These are phyloP conservation scores for Annulohypoxylon maeteangense DNA, from an alignment of 495 filamentous ascomycete species.

Conservation along the genomic window DNA sequence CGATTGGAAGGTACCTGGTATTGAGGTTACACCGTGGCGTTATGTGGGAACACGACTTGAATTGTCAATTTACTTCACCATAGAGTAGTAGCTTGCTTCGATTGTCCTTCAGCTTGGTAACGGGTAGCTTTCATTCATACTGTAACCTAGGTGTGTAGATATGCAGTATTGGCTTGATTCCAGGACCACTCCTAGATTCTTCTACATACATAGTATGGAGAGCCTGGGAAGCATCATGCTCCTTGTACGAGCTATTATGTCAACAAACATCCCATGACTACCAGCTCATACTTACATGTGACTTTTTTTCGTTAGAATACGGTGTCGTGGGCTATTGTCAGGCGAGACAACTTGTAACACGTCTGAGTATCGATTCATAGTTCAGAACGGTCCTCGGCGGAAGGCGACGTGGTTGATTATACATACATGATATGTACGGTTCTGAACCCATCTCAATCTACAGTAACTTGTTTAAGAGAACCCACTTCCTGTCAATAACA, in stretches of 20 bases:
- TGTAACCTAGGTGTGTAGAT: background rate
- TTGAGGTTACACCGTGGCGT: background rate
- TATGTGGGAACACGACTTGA: background rate
- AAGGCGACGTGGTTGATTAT: conserved; percentile 9
- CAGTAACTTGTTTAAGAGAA: background rate
- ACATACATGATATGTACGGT: background rate
- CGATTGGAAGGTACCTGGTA: background rate
- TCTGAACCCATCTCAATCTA: conserved; percentile 10
- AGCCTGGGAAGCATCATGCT: background rate
- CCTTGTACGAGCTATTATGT: background rate
- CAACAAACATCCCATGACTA: background rate
- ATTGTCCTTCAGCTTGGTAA: background rate
- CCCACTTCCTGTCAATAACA: conserved; percentile 19
- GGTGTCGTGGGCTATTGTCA: conserved; percentile 9
- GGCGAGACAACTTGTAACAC: conserved; percentile 5
- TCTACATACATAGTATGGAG: background rate
- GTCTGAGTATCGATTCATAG: conserved; percentile 1
- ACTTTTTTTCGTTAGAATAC: conserved; percentile 8
- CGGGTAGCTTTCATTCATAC: background rate
- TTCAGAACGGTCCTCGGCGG: conserved; percentile 16
- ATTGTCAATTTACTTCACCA: background rate
- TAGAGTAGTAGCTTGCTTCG: background rate
- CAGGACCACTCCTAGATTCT: background rate
- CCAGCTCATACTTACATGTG: background rate
- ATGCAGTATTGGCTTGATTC: background rate